A percentile compares a stretch with the other conserved stretches of the same genome.
phyloP scores from a whole-genome alignment of 148 eudicot genomes.

The Spergularia marina region DNA sequence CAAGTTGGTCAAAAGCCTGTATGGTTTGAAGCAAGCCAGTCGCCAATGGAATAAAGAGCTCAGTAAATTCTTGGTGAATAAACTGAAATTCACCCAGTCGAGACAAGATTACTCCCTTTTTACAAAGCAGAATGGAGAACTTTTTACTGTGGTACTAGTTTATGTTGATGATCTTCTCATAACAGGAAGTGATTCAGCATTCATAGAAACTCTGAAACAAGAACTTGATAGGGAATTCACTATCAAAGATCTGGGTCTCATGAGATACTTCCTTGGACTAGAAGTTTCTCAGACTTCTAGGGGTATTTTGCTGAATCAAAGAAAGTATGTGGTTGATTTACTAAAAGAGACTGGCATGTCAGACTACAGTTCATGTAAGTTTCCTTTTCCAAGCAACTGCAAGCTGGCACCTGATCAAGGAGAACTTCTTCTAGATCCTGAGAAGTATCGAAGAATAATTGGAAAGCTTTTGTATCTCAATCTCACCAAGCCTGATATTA shows the following conservation, averaged over 20 bases:
- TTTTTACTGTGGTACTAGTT: neutral
- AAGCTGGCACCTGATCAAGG: neutral
- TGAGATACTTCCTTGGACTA: neutral
- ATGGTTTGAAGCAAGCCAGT: neutral
- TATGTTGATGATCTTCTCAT: slow-evolving; percentile 6
- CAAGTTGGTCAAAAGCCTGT: no score
- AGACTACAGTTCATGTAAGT: neutral
- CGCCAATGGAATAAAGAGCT: neutral
- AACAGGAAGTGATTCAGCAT: neutral
- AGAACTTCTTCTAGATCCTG: neutral
- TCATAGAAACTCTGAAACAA: neutral
- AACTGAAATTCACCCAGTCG: neutral
- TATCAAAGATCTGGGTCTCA: neutral
- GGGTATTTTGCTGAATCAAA: neutral
- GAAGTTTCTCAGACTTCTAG: neutral
- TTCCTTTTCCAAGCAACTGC: neutral
- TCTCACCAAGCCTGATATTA: slow-evolving; percentile 1
- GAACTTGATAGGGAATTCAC: neutral
- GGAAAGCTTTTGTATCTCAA: neutral
- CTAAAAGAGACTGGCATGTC: neutral
- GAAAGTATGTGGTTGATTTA: neutral
- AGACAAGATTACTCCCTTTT: neutral
- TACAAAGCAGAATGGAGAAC: neutral
- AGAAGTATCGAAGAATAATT: neutral
- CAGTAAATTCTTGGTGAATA: neutral